A percentile compares a stretch with the other conserved stretches of the same genome.
phyloP scores from a whole-genome alignment of 192 early-diverging fungal species.

The Rhizoclosmatium globosum region DNA sequence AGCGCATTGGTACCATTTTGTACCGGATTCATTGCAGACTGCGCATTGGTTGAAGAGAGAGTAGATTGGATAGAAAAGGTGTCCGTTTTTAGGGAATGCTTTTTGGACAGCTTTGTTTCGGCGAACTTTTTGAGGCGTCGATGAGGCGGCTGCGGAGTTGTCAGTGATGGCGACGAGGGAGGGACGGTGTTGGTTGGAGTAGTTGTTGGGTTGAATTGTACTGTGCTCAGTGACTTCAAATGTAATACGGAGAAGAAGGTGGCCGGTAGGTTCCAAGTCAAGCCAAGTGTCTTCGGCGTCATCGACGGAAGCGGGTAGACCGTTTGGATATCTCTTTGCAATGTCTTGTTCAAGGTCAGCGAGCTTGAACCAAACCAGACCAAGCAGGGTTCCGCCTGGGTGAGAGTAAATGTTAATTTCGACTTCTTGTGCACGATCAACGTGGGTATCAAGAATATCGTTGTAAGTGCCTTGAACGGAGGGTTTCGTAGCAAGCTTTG shows the following conservation, averaged over 20 bases:
- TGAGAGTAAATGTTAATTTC: conserved; percentile 88
- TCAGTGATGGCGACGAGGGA: conserved; percentile 30
- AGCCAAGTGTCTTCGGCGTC: conserved; percentile 81
- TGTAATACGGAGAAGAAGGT: conserved; percentile 83
- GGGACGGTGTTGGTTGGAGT: too few relatives aligned
- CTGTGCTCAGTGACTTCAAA: conserved; percentile 55
- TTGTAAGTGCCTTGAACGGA: conserved; percentile 63
- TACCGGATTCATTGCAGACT: conserved; percentile 84
- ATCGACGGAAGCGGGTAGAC: conserved; percentile 4
- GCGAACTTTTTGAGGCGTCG: conserved; percentile 64
- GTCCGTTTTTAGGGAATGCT: conserved; percentile 75
- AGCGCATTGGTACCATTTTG: conserved; percentile 89
- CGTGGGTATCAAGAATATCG: conserved; percentile 83
- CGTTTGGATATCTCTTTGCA: conserved; percentile 38
- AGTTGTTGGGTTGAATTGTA: too few relatives aligned
- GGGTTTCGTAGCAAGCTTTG: conserved; percentile 67
- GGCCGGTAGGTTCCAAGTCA: conserved; percentile 93
- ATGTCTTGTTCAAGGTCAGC: conserved; percentile 91
- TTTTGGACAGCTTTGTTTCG: conserved; percentile 56
- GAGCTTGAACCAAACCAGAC: conserved; percentile 89
- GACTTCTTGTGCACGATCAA: conserved; percentile 90
- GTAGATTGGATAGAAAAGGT: conserved; percentile 96
- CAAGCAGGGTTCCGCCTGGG: conserved; percentile 63
- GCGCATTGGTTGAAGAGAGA: conserved; percentile 73
- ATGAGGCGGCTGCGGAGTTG: conserved; percentile 57